These are phyloP conservation scores for Leccinellum rugosiceps DNA, from an alignment of 768 basidiomycete species.

Conservation along the genomic window DNA sequence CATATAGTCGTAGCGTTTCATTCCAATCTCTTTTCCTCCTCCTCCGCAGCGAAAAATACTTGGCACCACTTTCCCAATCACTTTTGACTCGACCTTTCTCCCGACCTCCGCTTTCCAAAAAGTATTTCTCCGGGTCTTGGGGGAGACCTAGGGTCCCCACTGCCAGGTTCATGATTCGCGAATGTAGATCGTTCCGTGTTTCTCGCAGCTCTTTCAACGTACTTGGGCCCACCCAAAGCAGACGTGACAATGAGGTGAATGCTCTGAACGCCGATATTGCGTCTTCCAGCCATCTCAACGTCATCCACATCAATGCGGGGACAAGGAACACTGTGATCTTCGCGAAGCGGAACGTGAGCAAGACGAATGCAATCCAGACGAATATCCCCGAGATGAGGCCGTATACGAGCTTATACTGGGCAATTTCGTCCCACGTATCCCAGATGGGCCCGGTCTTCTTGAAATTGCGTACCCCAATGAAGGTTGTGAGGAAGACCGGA, in stretches of 20 bases:
- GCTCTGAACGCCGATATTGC: constrained; percentile 78
- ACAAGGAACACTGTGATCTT: constrained; percentile 55
- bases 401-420: constrained; percentile 84
- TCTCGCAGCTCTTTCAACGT: constrained; percentile 53
- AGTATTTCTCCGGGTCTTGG: constrained; percentile 64
- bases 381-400: constrained; percentile 70
- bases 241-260: constrained; percentile 53
- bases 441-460: constrained; percentile 79
- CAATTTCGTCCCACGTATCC: constrained; percentile 89
- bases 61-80: constrained; percentile 64
- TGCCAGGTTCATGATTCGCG: constrained; percentile 66
- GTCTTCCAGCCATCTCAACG: constrained; percentile 86
- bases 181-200: constrained; percentile 54
- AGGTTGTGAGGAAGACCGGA: constrained; percentile 71
- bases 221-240: constrained; percentile 59
- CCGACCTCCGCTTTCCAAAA: constrained; percentile 51
- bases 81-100: constrained; percentile 69
- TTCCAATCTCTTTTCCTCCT: constrained; percentile 89
- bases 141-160: constrained; percentile 58
- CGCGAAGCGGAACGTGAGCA: constrained; percentile 62
- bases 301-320: constrained; percentile 85
- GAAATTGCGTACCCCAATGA: constrained; percentile 68
- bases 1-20: constrained; percentile 77
- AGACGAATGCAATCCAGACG: constrained; percentile 56
- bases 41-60: constrained; percentile 78